Conservation (phyloP, 2,329 filamentous ascomycete species). For the Lasiodiplodia theobromae region DNA sequence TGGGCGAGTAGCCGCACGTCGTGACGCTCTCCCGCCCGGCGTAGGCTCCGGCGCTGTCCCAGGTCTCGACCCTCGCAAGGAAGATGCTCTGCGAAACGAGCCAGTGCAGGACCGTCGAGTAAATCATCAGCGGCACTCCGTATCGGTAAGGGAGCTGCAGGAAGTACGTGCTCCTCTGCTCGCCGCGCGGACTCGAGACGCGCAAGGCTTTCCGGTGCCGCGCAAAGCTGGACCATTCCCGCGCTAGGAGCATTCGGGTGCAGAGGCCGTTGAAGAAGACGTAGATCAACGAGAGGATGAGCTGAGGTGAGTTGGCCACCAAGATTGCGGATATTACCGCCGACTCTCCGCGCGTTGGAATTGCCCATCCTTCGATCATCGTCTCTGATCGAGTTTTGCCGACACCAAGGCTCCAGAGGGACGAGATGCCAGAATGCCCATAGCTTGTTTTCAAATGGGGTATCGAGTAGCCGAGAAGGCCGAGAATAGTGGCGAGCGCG, state of each 20-base stretch:
- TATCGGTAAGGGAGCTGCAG: conserved; percentile 50
- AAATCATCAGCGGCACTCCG: conserved; percentile 44
- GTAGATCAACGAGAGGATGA: conserved; percentile 56
- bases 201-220: conserved; percentile 44
- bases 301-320: conserved; percentile 23
- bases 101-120: conserved; percentile 50
- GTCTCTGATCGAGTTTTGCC: not conserved
- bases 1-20: conserved; percentile 32
- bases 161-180: conserved; percentile 35
- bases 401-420: not conserved
- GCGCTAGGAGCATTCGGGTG: conserved; percentile 55
- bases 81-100: conserved; percentile 54
- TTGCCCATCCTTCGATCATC: conserved; percentile 4
- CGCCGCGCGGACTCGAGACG: conserved; percentile 52
- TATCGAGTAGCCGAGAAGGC: conserved; percentile 4
- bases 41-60: not conserved
- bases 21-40: not conserved
- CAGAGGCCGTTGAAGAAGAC: conserved; percentile 55
- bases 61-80: conserved; percentile 43
- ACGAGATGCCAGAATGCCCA: not conserved
- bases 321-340: conserved; percentile 2
- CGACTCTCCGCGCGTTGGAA: not conserved
- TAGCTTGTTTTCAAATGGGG: conserved; percentile 1
- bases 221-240: conserved; percentile 50
- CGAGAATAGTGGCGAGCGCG: not conserved